A percentile compares a stretch with the other conserved stretches of the same genome.
Evolutionary conservation across 345 rosid species (phyloP).

Genomic region (Hypericum androsaemum): DNA sequence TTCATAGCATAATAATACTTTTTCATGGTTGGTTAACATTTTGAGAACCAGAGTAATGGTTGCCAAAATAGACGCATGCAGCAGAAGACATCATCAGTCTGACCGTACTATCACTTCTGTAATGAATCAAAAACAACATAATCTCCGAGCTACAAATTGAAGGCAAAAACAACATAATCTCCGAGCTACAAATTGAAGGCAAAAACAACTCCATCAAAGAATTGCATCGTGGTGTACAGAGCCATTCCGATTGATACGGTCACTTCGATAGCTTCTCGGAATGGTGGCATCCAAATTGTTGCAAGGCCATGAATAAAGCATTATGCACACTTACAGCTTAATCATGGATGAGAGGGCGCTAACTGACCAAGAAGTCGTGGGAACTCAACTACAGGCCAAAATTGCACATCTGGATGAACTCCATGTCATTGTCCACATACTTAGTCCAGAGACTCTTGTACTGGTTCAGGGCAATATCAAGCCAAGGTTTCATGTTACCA

Average conservation of each 20-base stretch:
- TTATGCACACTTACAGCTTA: constrained; percentile 26
- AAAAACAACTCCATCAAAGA: too few relatives aligned
- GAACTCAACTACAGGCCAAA: constrained; percentile 52
- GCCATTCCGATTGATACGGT: constrained; percentile 24
- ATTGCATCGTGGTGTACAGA: constrained; percentile 4
- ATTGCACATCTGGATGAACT: constrained; percentile 29
- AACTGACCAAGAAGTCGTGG: constrained; percentile 1
- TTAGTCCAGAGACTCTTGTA: constrained; percentile 85
- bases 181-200: too few relatives aligned
- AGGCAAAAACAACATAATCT: too few relatives aligned
- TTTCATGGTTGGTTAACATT: too few relatives aligned
- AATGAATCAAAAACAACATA: too few relatives aligned
- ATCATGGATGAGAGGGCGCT: constrained; percentile 16
- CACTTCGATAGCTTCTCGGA: constrained; percentile 15
- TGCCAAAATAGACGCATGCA: too few relatives aligned
- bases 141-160: too few relatives aligned
- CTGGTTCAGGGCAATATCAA: constrained; percentile 82
- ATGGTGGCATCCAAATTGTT: constrained; percentile 16
- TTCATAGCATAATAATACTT: too few relatives aligned
- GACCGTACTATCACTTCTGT: too few relatives aligned
- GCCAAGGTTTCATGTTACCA: constrained; percentile 99
- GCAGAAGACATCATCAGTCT: too few relatives aligned
- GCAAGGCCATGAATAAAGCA: constrained; percentile 13
- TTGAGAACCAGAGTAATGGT: too few relatives aligned
- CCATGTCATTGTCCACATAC: constrained; percentile 52